Evolutionary conservation across 768 basidiomycete species (phyloP).

Genomic region (Clathrus columnatus): DNA sequence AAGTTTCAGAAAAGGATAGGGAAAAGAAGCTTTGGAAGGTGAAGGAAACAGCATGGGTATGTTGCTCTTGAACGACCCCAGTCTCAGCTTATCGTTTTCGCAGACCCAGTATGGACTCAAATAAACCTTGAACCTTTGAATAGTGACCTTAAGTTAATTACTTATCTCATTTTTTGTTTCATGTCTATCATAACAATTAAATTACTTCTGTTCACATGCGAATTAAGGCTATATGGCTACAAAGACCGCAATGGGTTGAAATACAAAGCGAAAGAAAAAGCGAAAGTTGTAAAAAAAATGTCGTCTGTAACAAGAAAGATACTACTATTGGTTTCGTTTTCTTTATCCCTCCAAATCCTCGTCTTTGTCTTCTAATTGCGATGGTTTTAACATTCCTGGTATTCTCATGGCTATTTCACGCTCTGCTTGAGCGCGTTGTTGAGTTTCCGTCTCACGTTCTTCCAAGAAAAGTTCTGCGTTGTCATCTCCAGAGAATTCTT

Average conservation of each 20-base stretch:
- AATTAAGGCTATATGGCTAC: conserved; percentile 11
- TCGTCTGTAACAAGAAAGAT: background rate
- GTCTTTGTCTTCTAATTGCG: conserved; percentile 33
- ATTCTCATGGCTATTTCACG: conserved; percentile 34
- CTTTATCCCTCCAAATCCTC: conserved; percentile 8
- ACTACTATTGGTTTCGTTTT: background rate
- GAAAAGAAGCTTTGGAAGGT: conserved; percentile 69
- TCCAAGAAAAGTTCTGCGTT: conserved; percentile 37
- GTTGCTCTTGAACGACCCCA: background rate
- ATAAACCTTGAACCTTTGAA: background rate
- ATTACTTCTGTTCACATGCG: background rate
- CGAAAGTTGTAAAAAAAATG: background rate
- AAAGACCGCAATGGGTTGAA: conserved; percentile 8
- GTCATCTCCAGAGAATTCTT: conserved; percentile 35
- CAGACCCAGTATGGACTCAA: conserved; percentile 3
- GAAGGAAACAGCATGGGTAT: conserved; percentile 25
- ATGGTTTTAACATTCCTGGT: conserved; percentile 38
- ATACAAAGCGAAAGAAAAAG: conserved; percentile 10
- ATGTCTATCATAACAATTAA: conserved; percentile 1
- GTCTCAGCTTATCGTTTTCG: background rate
- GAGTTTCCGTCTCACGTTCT: conserved; percentile 36
- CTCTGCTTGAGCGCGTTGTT: conserved; percentile 29
- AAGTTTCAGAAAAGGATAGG: conserved; percentile 61
- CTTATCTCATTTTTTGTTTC: background rate
- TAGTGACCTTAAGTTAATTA: background rate